These are phyloP conservation scores for Quercus engelmannii DNA, from an alignment of 306 rosid species.

Conservation along the genomic window DNA sequence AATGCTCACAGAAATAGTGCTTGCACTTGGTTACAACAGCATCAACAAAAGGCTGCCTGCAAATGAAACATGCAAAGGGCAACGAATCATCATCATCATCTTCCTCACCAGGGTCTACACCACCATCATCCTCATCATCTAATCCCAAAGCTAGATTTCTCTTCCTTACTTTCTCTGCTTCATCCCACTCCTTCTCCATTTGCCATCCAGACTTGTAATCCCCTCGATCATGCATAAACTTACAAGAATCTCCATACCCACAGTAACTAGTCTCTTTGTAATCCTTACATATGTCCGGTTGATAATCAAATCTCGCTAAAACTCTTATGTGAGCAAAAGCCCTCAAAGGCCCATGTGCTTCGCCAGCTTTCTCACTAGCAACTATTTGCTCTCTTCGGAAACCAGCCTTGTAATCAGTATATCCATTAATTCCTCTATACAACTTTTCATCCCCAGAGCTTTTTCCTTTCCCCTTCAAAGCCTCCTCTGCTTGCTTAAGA, in stretches of 20 bases:
- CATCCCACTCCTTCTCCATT: slow-evolving; percentile 91
- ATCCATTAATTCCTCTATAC: slow-evolving; percentile 63
- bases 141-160: slow-evolving; percentile 61
- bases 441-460: slow-evolving; percentile 45
- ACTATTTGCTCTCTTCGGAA: slow-evolving; percentile 77
- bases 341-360: slow-evolving; percentile 86
- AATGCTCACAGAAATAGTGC: slow-evolving; percentile 85
- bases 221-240: slow-evolving; percentile 96
- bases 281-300: slow-evolving; percentile 88
- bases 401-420: slow-evolving; percentile 79
- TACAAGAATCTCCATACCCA: slow-evolving; percentile 81
- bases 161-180: slow-evolving; percentile 78
- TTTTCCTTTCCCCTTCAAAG: slow-evolving; percentile 51
- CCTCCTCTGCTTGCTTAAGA: slow-evolving; percentile 61
- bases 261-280: slow-evolving; percentile 87
- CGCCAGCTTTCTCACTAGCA: slow-evolving; percentile 84
- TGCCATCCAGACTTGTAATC: slow-evolving; percentile 95
- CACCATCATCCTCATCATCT: slow-evolving; percentile 40
- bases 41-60: slow-evolving; percentile 77
- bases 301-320: slow-evolving; percentile 82
- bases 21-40: slow-evolving; percentile 80
- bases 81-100: slow-evolving; percentile 52
- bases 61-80: slow-evolving; percentile 84
- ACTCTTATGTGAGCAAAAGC: slow-evolving; percentile 90
- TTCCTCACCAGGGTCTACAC: slow-evolving; percentile 35